Evolutionary conservation across 1,139 yeast genomes (phyloP).

Genomic region (Protomyces arabidopsidicola): DNA sequence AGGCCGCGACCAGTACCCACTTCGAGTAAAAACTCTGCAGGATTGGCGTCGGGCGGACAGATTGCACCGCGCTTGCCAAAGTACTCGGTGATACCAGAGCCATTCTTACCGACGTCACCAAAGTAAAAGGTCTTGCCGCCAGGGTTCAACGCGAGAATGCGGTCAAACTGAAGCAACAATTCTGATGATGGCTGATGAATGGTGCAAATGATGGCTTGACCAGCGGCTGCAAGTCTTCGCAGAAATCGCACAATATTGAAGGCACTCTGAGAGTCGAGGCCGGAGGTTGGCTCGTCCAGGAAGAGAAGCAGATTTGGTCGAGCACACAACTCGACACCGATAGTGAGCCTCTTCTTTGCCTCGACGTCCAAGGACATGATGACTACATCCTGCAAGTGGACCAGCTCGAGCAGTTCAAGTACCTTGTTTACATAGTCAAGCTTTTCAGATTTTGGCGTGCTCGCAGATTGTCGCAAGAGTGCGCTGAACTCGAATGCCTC

Average conservation of each 20-base stretch:
- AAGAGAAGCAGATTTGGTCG: conserved; percentile 75
- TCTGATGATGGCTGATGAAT: conserved; percentile 81
- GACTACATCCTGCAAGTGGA: conserved; percentile 67
- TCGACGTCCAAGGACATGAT: conserved; percentile 82
- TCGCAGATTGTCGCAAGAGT: conserved; percentile 61
- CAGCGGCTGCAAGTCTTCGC: conserved; percentile 68
- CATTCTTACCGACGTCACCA: conserved; percentile 69
- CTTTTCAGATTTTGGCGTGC: conserved; percentile 55
- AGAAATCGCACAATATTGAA: conserved; percentile 77
- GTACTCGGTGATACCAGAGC: conserved; percentile 57
- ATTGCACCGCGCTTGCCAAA: conserved; percentile 65
- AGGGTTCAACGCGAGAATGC: conserved; percentile 61
- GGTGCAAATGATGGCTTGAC: conserved; percentile 78
- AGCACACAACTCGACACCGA: conserved; percentile 84
- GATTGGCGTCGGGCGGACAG: conserved; percentile 66
- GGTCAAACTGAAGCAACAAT: conserved; percentile 69
- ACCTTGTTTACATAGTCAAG: conserved; percentile 66
- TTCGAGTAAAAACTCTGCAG: conserved; percentile 79
- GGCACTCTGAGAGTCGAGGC: conserved; percentile 86
- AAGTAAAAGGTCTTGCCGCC: conserved; percentile 80
- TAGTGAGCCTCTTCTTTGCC: conserved; percentile 76
- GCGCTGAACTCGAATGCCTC: conserved; percentile 73
- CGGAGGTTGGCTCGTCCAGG: conserved; percentile 89
- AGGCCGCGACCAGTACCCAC: conserved; percentile 72
- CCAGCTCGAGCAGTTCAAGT: conserved; percentile 66